Evolutionary conservation across 2,329 filamentous ascomycete genomes (phyloP), one percentile per base, ranked within the genome.

Genomic region (Harringtonia aguacate): DNA sequence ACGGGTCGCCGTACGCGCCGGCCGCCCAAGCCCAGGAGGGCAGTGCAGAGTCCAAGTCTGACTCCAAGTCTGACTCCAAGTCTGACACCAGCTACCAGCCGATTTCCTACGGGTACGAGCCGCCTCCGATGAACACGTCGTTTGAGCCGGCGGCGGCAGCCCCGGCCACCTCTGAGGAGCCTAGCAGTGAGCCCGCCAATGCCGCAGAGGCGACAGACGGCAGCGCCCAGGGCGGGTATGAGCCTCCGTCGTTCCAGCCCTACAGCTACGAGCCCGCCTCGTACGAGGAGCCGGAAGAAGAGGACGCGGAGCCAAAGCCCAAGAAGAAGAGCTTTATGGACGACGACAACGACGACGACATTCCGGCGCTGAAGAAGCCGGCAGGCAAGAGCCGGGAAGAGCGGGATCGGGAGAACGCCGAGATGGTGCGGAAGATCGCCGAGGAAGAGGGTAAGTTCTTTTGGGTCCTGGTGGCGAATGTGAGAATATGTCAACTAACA

Each of bases 381-480:
- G 65, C 68, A 50, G 73, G 69, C 24, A 82, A 84, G 59, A 73
- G 64, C 2, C 80, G 82, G 58, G 66, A 73, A 33, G 80, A 84
- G 13, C 81, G 79, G 55, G 86, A 94, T 55, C 74, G 77, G 21
- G 84, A 87, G 60, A 88, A 89, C 39, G 83, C 87, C 46, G 89
- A 94, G 55, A 80, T 87, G 59, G 86, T 95, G 69, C 77, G 80
- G 44, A 87, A 82, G 60, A 86, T 86, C 22, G 90, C 87, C 1
- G 88, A 84, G 56, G 78, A 81, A 62, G 79, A 83, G 64, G 76
- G 77, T 80, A 61, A 72, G 74, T 42, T 41, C 20, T 15, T 35
- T 12, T 10, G 4, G 3, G 12, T 6, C 4, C 13, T 20, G 18
- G 21, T 12, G 28, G 35, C 34, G 4, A 31, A 13, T 10, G 24